Evolutionary conservation across 176 grass and related monocot species (phyloP), one percentile per base, ranked within the genome.

Genomic region (Hsuehochloa calcarea): DNA sequence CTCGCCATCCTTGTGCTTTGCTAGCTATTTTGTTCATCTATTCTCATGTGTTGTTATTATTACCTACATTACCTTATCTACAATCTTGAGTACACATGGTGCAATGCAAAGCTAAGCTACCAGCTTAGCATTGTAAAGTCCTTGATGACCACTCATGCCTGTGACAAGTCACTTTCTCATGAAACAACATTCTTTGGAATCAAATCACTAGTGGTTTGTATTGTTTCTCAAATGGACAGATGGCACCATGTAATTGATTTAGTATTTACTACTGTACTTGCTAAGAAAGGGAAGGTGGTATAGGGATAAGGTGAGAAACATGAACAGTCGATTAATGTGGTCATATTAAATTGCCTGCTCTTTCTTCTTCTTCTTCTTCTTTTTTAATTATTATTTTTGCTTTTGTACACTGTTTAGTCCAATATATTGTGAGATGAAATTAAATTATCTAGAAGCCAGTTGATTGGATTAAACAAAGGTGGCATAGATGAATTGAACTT

Each of bases 381-480:
- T n/a, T n/a, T n/a, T n/a, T n/a, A n/a, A n/a, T n/a, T n/a, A n/a
- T n/a, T n/a, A n/a, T n/a, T 81, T 6, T 37, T 15, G 0, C 41
- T 40, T 37, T 63, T 37, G 16, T 63, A 46, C 27, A 45, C 44
- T 64, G 31, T 27, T 46, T 37, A 50, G 52, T 19, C 3, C 44
- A 45, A 35, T 62, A 45, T 25, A 55, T 50, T 60, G 22, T 19
- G 6, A 41, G 25, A 72, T 56, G 29, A 69, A 64, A 34, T 77
- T 67, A 74, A 64, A 34, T 77, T 67, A 74, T 60, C 43, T 61
- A 25, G 12, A 79, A 74, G 79, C 79, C 74, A 79, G 45, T 14
- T 29, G 61, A 31, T 23, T 40, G 19, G 58, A 65, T 73, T 86
- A 40, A 66, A 64, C 5, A 82, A 85, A 31, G 16, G 47, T 66